Conservation (phyloP, 176 grass and related monocot genomes). For the Paspalum notatum region DNA sequence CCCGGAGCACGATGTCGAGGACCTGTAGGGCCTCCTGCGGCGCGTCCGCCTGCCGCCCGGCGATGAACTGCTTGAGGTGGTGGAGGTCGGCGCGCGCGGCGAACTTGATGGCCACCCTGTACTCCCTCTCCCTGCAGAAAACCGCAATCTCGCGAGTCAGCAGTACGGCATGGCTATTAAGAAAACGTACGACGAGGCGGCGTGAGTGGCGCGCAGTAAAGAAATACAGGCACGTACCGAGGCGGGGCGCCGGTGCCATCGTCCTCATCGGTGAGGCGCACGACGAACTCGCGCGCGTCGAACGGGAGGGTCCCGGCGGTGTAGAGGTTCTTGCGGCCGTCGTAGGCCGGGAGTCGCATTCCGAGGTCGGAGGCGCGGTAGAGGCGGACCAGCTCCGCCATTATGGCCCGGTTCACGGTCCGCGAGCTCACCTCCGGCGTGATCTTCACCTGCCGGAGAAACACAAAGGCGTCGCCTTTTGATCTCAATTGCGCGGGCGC, state of each 20-base stretch:
- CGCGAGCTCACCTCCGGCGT: conserved; percentile 84
- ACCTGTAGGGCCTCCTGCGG: conserved; percentile 93
- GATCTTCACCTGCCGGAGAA: conserved; percentile 68
- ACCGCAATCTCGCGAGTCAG: neutral
- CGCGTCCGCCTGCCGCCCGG: conserved; percentile 79
- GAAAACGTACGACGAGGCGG: neutral
- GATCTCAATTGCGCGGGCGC: conserved; percentile 32
- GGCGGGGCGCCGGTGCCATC: conserved; percentile 58
- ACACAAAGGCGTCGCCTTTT: conserved; percentile 12
- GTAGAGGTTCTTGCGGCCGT: conserved; percentile 95
- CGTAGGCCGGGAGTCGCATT: conserved; percentile 83
- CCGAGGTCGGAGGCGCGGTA: conserved; percentile 78
- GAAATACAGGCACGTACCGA: conserved; percentile 50
- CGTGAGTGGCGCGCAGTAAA: neutral
- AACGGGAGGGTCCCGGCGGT: conserved; percentile 80
- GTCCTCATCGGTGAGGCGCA: conserved; percentile 75
- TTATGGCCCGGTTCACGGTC: conserved; percentile 78
- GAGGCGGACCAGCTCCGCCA: conserved; percentile 80
- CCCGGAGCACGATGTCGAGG: conserved; percentile 90
- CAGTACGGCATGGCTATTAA: neutral
- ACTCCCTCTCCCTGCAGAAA: conserved; percentile 83
- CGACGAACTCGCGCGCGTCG: conserved; percentile 79
- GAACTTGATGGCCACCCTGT: conserved; percentile 88
- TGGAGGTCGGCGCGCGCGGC: conserved; percentile 90
- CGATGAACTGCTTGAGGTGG: conserved; percentile 87